Evolutionary conservation across 2,329 filamentous ascomycete genomes (phyloP).

Genomic region (Colletotrichum tofieldiae): DNA sequence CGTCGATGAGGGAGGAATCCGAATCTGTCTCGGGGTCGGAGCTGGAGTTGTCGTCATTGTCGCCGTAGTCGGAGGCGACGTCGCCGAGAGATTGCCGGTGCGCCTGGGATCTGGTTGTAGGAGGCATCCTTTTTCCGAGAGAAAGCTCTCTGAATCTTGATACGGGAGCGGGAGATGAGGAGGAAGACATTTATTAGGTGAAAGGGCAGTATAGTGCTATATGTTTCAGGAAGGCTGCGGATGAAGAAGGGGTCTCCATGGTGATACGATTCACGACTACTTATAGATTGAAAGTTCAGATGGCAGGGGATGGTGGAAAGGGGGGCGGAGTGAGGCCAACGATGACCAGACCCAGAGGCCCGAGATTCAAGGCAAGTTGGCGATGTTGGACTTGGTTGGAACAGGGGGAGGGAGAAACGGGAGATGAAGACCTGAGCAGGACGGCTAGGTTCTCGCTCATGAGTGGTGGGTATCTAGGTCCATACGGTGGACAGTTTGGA

Average conservation of each 20-base stretch:
- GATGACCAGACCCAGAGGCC: constrained; percentile 26
- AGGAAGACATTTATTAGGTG: constrained; percentile 34
- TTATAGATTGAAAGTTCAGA: constrained; percentile 29
- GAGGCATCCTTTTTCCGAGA: constrained; percentile 56
- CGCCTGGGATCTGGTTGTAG: constrained; percentile 51
- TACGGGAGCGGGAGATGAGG: constrained; percentile 53
- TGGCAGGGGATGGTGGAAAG: constrained; percentile 13
- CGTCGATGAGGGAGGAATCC: constrained; percentile 50
- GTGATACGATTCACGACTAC: constrained; percentile 28
- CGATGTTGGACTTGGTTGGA: constrained; percentile 32
- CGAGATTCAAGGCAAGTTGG: constrained; percentile 25
- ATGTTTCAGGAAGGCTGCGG: constrained; percentile 24
- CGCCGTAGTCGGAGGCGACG: constrained; percentile 45
- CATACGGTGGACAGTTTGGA: constrained; percentile 12
- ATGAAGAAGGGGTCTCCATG: constrained; percentile 32
- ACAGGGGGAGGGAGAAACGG: constrained; percentile 14
- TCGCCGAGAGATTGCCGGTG: constrained; percentile 48
- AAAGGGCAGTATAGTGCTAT: constrained; percentile 29
- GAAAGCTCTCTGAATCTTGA: constrained; percentile 59
- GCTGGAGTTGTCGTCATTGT: constrained; percentile 38
- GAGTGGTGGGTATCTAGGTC: constrained; percentile 24
- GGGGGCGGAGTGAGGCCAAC: constrained; percentile 39
- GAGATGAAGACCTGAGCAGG: constrained; percentile 10
- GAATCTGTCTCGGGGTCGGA: constrained; percentile 45
- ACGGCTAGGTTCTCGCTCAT: constrained; percentile 1